Evolutionary conservation across 2,329 filamentous ascomycete genomes (phyloP), one percentile per base, ranked within the genome.

Genomic region (Sarocladium kiliense): DNA sequence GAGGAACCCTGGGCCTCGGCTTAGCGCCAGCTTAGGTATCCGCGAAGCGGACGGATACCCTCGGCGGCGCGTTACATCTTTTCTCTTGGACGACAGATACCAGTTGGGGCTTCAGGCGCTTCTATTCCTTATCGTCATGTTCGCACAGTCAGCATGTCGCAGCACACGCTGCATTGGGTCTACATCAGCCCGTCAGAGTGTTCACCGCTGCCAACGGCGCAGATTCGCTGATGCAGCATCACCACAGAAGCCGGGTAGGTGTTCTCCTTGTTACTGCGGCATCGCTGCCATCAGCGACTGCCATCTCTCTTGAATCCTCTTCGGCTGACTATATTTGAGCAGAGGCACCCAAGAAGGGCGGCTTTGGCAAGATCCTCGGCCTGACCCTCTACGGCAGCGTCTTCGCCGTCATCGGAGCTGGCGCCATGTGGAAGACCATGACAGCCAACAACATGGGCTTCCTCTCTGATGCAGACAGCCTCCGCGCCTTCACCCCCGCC

Each of bases 391-490:
- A 65, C 21, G 71, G 66, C 16, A 27, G 69, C 44, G 61, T 63
- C 12, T 72, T 66, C 53, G 60, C 62, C 57, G 59, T 62, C 10
- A 57, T 65, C 3, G 71, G 71, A 44, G 70, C 69, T 16, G 64
- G 62, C 30, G 64, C 60, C 34, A 69, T 67, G n/a, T 73, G 69
- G 69, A 66, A 71, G 55, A 62, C 62, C 23, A 63, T 73, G 63
- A 65, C 64, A 34, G 60, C 61, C 47, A 65, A 64, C 55, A 70
- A 71, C 45, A 60, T 73, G 62, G 68, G 70, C 47, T 73, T 73
- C 61, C 69, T 70, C 64, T 73, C 60, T 27, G 88, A 96, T 71
- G 84, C 82, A 64, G 89, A 95, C 62, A 88, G 88, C 21, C 79
- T 94, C 58, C 68, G 70, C 3, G 75, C 87, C 60, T 96, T 84